Evolutionary conservation across 306 rosid genomes (phyloP).

Genomic region (Sechiopsis laciniata): DNA sequence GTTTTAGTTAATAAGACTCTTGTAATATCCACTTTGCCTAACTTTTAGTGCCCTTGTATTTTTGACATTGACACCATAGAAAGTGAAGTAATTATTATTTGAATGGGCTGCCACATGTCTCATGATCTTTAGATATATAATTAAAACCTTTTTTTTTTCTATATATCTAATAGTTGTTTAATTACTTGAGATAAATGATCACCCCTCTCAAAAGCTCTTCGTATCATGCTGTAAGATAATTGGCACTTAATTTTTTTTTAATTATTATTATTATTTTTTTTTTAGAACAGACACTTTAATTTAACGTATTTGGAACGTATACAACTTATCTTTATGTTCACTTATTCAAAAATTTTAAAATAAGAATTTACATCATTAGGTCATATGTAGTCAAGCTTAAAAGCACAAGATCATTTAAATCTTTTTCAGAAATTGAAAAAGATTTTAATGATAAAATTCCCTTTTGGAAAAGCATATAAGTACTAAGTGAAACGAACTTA

Average conservation of each 20-base stretch:
- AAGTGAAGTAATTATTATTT: not conserved
- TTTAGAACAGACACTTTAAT: too few species aligned
- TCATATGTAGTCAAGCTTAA: not conserved
- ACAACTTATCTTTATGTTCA: not conserved
- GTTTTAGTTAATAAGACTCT: not conserved
- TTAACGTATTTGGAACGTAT: not conserved
- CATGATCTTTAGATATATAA: not conserved
- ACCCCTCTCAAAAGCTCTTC: not conserved
- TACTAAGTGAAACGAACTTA: not conserved
- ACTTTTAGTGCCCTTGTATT: slow-evolving; percentile 5
- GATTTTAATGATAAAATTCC: not conserved
- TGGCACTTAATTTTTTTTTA: too few species aligned
- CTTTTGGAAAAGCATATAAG: not conserved
- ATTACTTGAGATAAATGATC: not conserved
- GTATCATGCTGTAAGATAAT: not conserved
- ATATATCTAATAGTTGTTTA: not conserved
- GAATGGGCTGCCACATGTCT: not conserved
- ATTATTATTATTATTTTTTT: too few species aligned
- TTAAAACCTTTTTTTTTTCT: not conserved
- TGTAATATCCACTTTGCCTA: slow-evolving; percentile 30
- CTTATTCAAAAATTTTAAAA: not conserved
- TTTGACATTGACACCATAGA: slow-evolving; percentile 13
- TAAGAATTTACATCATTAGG: not conserved
- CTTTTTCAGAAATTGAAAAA: too few species aligned
- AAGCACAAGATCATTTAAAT: not conserved